phyloP scores from a whole-genome alignment of 1,284 basidiomycete species.

The Cystobasidiaceae sp. region DNA sequence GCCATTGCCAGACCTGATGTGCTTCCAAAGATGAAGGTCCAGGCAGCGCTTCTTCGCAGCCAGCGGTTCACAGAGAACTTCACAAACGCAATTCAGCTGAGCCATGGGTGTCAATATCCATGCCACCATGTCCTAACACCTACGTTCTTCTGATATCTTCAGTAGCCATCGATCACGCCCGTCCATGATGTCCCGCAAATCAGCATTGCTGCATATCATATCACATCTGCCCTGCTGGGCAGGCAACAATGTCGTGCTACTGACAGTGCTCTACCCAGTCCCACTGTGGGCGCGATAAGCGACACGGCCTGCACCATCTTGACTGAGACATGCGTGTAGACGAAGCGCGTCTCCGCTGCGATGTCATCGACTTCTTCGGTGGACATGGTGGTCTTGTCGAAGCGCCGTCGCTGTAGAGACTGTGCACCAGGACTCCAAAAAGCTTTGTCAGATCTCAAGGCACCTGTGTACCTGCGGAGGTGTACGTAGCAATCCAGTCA shows the following conservation, averaged over 20 bases:
- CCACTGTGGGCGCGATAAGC: constrained; percentile 12
- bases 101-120: neutral
- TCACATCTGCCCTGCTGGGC: neutral
- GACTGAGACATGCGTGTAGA: constrained; percentile 26
- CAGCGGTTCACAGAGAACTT: constrained; percentile 29
- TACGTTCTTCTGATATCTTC: constrained; percentile 22
- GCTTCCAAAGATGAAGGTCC: constrained; percentile 24
- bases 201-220: neutral
- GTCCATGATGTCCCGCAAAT: constrained; percentile 7
- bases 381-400: neutral
- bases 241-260: neutral
- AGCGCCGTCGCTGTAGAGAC: too few species aligned
- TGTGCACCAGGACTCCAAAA: too few species aligned
- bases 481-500: too few species aligned
- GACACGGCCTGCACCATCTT: constrained; percentile 30
- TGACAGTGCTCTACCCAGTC: constrained; percentile 12
- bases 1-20: constrained; percentile 27
- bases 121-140: neutral
- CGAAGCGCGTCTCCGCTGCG: constrained; percentile 2
- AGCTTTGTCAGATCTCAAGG: too few species aligned
- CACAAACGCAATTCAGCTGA: neutral
- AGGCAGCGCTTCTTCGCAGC: constrained; percentile 26
- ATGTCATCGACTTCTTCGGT: constrained; percentile 22
- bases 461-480: too few species aligned
- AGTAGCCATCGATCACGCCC: neutral